phyloP scores from a whole-genome alignment of 2,329 filamentous ascomycete genomes.

The Fusarium sp. region DNA sequence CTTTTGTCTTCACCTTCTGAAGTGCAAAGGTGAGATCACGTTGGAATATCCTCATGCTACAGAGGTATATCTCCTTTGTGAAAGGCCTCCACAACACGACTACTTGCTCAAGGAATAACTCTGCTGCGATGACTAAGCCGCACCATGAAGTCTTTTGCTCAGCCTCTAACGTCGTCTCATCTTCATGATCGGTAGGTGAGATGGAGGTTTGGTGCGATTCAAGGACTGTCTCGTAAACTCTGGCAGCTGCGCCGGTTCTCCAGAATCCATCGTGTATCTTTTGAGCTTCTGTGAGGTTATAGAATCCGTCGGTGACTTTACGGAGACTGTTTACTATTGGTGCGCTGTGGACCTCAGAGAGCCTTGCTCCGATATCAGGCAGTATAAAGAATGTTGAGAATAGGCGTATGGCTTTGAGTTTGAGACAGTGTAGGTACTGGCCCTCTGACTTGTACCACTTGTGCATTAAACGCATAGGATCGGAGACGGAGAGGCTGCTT shows the following conservation, averaged over 20 bases:
- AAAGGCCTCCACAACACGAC: not conserved
- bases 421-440: not conserved
- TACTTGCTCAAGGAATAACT: conserved; percentile 10
- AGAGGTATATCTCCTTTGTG: conserved; percentile 3
- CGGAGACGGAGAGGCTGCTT: accelerated
- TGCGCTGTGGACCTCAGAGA: not conserved
- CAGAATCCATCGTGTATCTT: conserved; percentile 5
- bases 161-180: not conserved
- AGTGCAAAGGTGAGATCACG: not conserved
- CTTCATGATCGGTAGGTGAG: accelerated
- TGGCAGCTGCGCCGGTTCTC: not conserved
- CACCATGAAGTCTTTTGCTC: conserved; percentile 2
- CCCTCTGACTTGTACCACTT: conserved; percentile 1
- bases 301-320: not conserved
- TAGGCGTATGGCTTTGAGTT: conserved; percentile 12
- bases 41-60: conserved; percentile 7
- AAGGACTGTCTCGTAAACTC: not conserved
- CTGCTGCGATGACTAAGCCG: not conserved
- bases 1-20: not conserved
- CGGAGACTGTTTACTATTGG: not conserved
- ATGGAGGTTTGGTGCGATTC: not conserved
- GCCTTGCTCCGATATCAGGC: not conserved
- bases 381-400: conserved; percentile 18
- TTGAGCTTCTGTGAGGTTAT: not conserved
- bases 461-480: not conserved